Evolutionary conservation across 2,329 filamentous ascomycete species (phyloP).

Genomic region (Hirsutella rhossiliensis): DNA sequence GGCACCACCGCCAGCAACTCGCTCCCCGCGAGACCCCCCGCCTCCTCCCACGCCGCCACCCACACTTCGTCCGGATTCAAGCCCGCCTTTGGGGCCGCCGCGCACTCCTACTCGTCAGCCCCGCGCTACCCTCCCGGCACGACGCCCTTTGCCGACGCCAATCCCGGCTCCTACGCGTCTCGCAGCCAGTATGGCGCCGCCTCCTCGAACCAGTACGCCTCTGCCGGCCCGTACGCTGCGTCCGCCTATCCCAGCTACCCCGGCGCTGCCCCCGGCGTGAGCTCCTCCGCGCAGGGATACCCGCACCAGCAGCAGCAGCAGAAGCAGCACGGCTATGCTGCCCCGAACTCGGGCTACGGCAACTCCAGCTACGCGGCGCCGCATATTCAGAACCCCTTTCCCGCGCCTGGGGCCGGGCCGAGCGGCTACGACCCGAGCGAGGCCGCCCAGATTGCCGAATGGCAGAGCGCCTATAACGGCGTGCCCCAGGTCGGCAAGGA

Average conservation of each 20-base stretch:
- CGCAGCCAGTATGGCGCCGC: conserved; percentile 1
- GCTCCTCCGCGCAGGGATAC: conserved; percentile 10
- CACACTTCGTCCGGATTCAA: conserved; percentile 22
- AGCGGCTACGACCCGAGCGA: conserved; percentile 60
- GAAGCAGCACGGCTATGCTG: conserved; percentile 17
- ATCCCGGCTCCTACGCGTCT: neutral
- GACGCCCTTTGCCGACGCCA: conserved; percentile 5
- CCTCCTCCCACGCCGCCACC: neutral
- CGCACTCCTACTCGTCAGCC: conserved; percentile 24
- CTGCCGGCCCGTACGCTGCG: conserved; percentile 4
- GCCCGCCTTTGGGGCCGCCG: conserved; percentile 35
- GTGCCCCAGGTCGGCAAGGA: conserved; percentile 18
- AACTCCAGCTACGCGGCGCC: conserved; percentile 40
- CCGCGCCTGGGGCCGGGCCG: conserved; percentile 38
- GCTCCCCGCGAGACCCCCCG: conserved; percentile 51
- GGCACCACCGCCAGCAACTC: conserved; percentile 30
- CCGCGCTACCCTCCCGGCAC: conserved; percentile 15
- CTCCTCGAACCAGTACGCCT: conserved; percentile 4
- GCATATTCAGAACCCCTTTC: conserved; percentile 74
- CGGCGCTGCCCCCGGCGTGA: conserved; percentile 15
- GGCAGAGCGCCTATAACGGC: conserved; percentile 75
- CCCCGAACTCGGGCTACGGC: conserved; percentile 23
- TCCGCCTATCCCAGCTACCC: conserved; percentile 17
- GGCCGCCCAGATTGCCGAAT: conserved; percentile 86
- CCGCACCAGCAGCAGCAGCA: conserved; percentile 20